Evolutionary conservation across 2,329 filamentous ascomycete species (phyloP), one percentile per base, ranked within the genome.

Genomic region (Calonectria ilicicola): DNA sequence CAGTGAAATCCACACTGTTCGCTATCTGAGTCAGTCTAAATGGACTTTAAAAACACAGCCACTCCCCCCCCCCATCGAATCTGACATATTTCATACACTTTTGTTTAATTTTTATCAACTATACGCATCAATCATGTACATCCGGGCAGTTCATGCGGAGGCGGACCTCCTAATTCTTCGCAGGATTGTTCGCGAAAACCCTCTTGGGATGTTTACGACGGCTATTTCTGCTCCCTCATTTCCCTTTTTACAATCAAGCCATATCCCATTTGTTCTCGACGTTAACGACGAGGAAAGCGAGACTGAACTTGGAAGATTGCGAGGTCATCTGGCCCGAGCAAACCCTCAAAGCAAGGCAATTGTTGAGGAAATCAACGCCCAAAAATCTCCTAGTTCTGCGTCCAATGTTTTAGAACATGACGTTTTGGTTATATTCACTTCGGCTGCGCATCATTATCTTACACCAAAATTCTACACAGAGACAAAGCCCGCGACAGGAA

Each of bases 391-490:
- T 0, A 49, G 75, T 29, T 71, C 73, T 5, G 29, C 27, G 1
- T 40, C n/a, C 74, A 77, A 79, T 38, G 66, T 81, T 27, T 81
- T 87, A n/a, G 81, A 86, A 62, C 80, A 90, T 40, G 91, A 93
- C 68, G 91, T 93, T 1, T 81, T 92, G 29, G 84, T 94, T 2
- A 84, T 93, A 19, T 94, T 94, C 85, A 93, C 86, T 49, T 86
- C 85, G 0, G 84, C 87, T 0, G 80, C 85, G 1, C 88, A 93
- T 49, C 90, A 92, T 82, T 94, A 94, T 76, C 88, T 94, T 8
- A 93, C 92, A 0, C 91, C 92, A 1, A 91, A 92, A 72, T 93
- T 93, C 82, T 94, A 93, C 83, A 86, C 83, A 12, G 87, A 91
- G 75, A 93, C 92, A 1, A 93, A 93, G 78, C 92, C 91, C 0